phyloP scores from a whole-genome alignment of 176 grass and related monocot species.

The Lolium multiflorum region DNA sequence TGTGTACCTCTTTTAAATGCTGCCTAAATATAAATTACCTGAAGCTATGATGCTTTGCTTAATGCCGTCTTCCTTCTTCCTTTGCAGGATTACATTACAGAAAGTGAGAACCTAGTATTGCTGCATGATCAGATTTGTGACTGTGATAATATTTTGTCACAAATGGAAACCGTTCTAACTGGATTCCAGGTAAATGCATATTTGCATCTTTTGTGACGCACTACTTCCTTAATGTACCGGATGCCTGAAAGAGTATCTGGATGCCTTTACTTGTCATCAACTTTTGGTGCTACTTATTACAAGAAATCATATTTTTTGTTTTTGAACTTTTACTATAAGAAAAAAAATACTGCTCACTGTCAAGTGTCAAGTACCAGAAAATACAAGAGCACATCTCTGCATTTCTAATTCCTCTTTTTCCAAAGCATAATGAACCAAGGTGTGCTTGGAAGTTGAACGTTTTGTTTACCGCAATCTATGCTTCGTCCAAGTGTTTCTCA shows the following conservation, averaged over 20 bases:
- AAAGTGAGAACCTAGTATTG: conserved; percentile 91
- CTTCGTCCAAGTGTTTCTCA: not conserved
- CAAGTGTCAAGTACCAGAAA: conserved; percentile 16
- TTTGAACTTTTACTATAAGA: not conserved
- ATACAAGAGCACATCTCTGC: not conserved
- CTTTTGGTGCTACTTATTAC: conserved; percentile 2
- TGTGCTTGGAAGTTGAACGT: conserved; percentile 1
- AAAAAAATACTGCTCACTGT: conserved; percentile 4
- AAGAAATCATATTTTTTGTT: not conserved
- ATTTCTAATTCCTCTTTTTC: conserved; percentile 26
- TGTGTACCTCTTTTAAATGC: not conserved
- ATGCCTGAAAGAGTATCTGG: conserved; percentile 28
- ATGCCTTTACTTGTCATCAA: not conserved
- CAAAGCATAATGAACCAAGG: not conserved
- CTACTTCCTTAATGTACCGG: conserved; percentile 22
- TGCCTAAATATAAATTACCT: conserved; percentile 19
- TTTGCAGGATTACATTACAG: conserved; percentile 94
- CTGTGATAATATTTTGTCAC: conserved; percentile 94
- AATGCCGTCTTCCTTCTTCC: conserved; percentile 27
- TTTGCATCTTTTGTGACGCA: conserved; percentile 30
- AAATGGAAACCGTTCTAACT: conserved; percentile 93
- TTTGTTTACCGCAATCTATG: conserved; percentile 21
- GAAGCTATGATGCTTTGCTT: conserved; percentile 34
- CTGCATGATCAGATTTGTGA: conserved; percentile 94
- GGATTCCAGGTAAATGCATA: conserved; percentile 89